These are phyloP conservation scores for Aphanomyces cochlioides DNA, from an alignment of 352 stramenopile species.

Conservation along the genomic window DNA sequence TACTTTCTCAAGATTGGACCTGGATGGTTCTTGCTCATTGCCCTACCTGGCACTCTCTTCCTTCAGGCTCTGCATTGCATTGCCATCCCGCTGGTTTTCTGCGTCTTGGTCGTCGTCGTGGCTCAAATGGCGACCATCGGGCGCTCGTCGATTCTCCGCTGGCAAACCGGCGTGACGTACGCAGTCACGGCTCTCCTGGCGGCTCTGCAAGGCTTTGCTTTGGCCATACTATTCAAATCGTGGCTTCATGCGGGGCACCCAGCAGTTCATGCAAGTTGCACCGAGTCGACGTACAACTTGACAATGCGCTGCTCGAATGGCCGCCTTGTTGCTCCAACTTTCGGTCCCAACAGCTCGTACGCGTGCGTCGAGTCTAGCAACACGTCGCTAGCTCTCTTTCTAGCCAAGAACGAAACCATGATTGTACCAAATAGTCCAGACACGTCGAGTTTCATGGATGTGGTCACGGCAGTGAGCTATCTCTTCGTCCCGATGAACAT, in stretches of 20 bases:
- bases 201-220: background rate
- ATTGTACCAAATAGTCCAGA: background rate
- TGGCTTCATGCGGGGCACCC: background rate
- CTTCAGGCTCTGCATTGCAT: constrained; percentile 71
- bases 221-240: background rate
- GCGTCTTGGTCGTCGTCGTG: constrained; percentile 55
- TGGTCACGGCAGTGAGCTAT: constrained; percentile 44
- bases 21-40: no score
- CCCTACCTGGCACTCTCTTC: constrained; percentile 63
- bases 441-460: background rate
- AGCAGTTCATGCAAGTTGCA: background rate
- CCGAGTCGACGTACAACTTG: background rate
- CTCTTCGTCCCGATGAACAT: constrained; percentile 67
- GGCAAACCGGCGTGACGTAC: background rate
- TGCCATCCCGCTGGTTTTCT: constrained; percentile 73
- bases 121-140: constrained; percentile 59
- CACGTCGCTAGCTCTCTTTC: background rate
- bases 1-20: no score
- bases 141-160: constrained; percentile 35
- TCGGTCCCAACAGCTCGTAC: constrained; percentile 34
- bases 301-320: constrained; percentile 46
- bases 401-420: background rate
- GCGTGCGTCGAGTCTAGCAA: constrained; percentile 35
- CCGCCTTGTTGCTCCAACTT: constrained; percentile 43
- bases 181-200: constrained; percentile 11